A percentile compares a stretch with the other conserved stretches of the same genome.
Evolutionary conservation across 768 basidiomycete genomes (phyloP).

Genomic region (Tephrocybe sp.): DNA sequence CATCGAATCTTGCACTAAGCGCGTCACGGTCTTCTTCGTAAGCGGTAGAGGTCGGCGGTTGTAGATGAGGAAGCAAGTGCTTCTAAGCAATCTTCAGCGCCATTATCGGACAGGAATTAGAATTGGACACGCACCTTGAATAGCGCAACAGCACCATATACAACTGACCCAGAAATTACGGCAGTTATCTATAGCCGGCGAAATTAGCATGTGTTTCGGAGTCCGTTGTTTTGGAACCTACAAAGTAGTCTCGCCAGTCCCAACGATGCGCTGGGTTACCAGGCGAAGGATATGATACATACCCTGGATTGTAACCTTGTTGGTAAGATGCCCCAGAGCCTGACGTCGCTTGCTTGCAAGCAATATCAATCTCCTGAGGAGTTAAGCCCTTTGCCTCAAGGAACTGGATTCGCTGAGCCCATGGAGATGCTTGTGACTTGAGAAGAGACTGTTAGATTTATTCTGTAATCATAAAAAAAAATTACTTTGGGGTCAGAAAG

Average conservation of each 20-base stretch:
- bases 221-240: slow-evolving; percentile 33
- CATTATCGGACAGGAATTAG: background rate
- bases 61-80: slow-evolving; percentile 87
- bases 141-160: slow-evolving; percentile 76
- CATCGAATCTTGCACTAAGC: slow-evolving; percentile 86
- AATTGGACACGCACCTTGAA: slow-evolving; percentile 55
- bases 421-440: slow-evolving; percentile 73
- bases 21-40: slow-evolving; percentile 88
- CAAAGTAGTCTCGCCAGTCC: slow-evolving; percentile 99
- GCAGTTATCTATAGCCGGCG: slow-evolving; percentile 72
- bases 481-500: slow-evolving; percentile 78
- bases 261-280: slow-evolving; percentile 45
- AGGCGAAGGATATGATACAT: slow-evolving; percentile 38
- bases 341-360: slow-evolving; percentile 61
- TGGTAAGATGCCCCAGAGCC: slow-evolving; percentile 18
- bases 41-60: slow-evolving; percentile 82
- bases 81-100: slow-evolving; percentile 50
- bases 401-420: slow-evolving; percentile 87
- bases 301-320: slow-evolving; percentile 37
- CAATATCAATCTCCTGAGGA: slow-evolving; percentile 79
- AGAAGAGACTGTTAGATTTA: slow-evolving; percentile 5
- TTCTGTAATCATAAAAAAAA: background rate
- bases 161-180: slow-evolving; percentile 82
- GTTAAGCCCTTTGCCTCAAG: slow-evolving; percentile 94
- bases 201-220: slow-evolving; percentile 22